These are phyloP conservation scores for Theobroma cacao DNA, from an alignment of 345 rosid genomes.

Conservation along the genomic window DNA sequence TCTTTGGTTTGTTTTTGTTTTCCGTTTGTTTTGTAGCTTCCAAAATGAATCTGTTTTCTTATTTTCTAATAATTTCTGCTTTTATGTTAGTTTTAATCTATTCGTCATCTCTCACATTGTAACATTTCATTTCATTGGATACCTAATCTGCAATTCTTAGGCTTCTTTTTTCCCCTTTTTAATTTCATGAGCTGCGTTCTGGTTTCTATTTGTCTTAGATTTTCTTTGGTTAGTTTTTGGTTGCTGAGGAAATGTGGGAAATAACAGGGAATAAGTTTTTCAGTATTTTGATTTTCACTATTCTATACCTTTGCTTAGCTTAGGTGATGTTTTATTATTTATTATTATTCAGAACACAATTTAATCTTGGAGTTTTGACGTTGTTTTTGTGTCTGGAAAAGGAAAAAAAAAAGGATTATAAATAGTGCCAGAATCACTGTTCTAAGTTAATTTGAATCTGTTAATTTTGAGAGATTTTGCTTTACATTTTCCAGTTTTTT, in stretches of 20 bases:
- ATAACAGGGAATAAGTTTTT: not conserved
- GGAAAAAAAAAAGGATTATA: not conserved
- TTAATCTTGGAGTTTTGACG: not conserved
- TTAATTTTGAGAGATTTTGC: not conserved
- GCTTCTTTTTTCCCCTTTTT: not conserved
- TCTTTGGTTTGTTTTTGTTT: not conserved
- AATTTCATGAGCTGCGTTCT: not conserved
- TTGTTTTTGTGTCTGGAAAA: not conserved
- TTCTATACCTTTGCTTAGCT: not conserved
- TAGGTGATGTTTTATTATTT: not conserved
- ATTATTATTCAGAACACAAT: not conserved
- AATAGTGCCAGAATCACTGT: not conserved
- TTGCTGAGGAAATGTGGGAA: slow-evolving; percentile 29
- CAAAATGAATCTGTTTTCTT: slow-evolving; percentile 9
- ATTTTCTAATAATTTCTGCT: not conserved
- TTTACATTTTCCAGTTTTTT: not conserved
- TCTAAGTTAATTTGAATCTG: not conserved
- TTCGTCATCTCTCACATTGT: slow-evolving; percentile 29
- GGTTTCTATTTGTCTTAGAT: not conserved
- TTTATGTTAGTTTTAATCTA: slow-evolving; percentile 5
- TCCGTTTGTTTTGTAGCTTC: not conserved
- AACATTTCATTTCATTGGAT: not conserved
- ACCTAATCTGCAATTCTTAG: slow-evolving; percentile 5
- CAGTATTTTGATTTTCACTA: slow-evolving; percentile 1
- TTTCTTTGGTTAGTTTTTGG: slow-evolving; percentile 24